A percentile compares a stretch with the other conserved stretches of the same genome.
These are phyloP conservation scores for Westerdykella aurantiaca DNA, from an alignment of 2,329 filamentous ascomycete species.

Conservation along the genomic window DNA sequence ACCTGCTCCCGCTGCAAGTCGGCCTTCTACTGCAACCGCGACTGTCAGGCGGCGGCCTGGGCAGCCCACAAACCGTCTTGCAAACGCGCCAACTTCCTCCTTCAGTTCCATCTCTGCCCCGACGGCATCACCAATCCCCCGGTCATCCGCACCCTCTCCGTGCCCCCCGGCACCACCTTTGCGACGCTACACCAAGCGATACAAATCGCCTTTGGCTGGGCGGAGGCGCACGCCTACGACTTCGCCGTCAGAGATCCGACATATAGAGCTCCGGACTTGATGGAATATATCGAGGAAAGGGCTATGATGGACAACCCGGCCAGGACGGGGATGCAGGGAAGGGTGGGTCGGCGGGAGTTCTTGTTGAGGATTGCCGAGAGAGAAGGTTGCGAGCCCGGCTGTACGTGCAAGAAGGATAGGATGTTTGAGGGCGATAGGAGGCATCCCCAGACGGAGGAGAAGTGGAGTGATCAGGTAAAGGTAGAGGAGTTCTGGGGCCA, in stretches of 20 bases:
- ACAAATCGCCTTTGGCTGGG: slow-evolving; percentile 24
- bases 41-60: slow-evolving; percentile 51
- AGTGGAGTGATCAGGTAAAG: slow-evolving; percentile 7
- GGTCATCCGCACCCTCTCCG: slow-evolving; percentile 20
- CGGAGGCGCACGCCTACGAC: slow-evolving; percentile 17
- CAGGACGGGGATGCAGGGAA: not conserved
- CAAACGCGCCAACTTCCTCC: slow-evolving; percentile 21
- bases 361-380: not conserved
- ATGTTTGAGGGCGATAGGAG: slow-evolving; percentile 4
- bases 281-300: not conserved
- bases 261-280: not conserved
- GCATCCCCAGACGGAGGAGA: slow-evolving; percentile 12
- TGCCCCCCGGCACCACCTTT: slow-evolving; percentile 17
- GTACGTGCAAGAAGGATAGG: slow-evolving; percentile 2
- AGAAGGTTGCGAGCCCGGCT: not conserved
- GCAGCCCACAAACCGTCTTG: slow-evolving; percentile 46
- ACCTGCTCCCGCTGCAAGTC: slow-evolving; percentile 46
- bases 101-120: slow-evolving; percentile 14
- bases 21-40: slow-evolving; percentile 47
- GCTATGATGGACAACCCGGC: not conserved
- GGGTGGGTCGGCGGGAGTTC: not conserved
- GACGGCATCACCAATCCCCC: slow-evolving; percentile 13
- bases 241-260: slow-evolving; percentile 12
- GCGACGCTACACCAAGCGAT: slow-evolving; percentile 19
- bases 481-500: slow-evolving; percentile 12